Evolutionary conservation across 352 stramenopile species (phyloP).

Genomic region (Globisporangium nagaii): DNA sequence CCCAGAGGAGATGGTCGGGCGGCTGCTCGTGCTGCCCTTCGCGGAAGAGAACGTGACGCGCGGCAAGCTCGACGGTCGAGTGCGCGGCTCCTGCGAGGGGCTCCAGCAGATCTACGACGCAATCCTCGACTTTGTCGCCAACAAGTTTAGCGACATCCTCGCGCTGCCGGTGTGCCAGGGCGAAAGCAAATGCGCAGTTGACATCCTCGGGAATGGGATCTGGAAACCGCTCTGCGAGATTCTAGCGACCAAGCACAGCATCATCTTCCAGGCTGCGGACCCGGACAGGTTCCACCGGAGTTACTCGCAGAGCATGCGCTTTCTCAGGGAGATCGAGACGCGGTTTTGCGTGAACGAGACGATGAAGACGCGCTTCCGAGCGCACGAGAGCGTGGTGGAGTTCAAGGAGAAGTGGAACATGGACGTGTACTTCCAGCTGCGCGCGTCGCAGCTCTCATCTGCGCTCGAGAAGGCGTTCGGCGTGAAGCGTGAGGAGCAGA

Average conservation of each 20-base stretch:
- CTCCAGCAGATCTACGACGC: conserved; percentile 66
- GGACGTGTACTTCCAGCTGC: conserved; percentile 84
- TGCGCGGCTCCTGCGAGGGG: conserved; percentile 73
- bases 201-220: conserved; percentile 76
- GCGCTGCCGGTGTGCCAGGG: conserved; percentile 61
- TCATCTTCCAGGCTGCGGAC: conserved; percentile 81
- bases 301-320: conserved; percentile 74
- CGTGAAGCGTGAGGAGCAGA: conserved; percentile 20
- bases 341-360: conserved; percentile 46
- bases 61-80: conserved; percentile 63
- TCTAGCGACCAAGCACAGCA: conserved; percentile 59
- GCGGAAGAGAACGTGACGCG: conserved; percentile 73
- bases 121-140: conserved; percentile 66
- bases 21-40: conserved; percentile 72
- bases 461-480: conserved; percentile 49
- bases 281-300: conserved; percentile 77
- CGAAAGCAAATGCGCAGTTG: conserved; percentile 56
- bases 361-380: conserved; percentile 61
- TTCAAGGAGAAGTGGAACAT: conserved; percentile 89
- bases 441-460: conserved; percentile 44
- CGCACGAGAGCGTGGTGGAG: conserved; percentile 62
- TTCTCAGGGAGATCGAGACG: conserved; percentile 49
- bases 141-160: conserved; percentile 62
- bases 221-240: conserved; percentile 75
- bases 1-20: conserved; percentile 77